Evolutionary conservation across 495 filamentous ascomycete genomes (phyloP), one percentile per base, ranked within the genome.

Genomic region (Aspergillus asperescens): DNA sequence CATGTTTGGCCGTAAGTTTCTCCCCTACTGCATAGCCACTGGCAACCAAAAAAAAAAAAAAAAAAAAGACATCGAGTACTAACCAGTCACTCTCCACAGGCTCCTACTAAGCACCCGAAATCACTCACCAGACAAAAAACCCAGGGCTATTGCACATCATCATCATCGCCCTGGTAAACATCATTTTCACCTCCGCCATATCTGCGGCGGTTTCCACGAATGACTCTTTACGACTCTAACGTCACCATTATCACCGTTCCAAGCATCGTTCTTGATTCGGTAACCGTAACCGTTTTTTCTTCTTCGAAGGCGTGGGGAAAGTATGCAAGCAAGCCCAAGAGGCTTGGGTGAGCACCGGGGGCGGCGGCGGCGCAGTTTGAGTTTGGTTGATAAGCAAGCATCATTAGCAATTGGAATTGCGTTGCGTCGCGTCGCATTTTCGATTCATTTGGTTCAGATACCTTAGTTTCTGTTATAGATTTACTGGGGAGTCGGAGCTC

Each of bases 1-100:
- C 67, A 84, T 93, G 83, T 95, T 93, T 68, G 90, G 90, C 50
- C 78, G 90, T 74, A 66, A 60, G 67, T 61, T 41, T 22, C 35
- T 29, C 13, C 22, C 6, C 19, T 39, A 47, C 32, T n/a, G n/a
- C n/a, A n/a, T n/a, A n/a, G n/a, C n/a, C n/a, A n/a, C n/a, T n/a
- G n/a, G n/a, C n/a, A n/a, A n/a, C n/a, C n/a, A n/a, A n/a, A n/a
- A n/a, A n/a, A n/a, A n/a, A n/a, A n/a, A n/a, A n/a, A n/a, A n/a
- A n/a, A n/a, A n/a, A n/a, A n/a, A n/a, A n/a, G n/a, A n/a, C n/a
- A n/a, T 6, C 25, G 28, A 34, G 35, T 19, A 50, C 43, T 50
- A 52, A 37, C 57, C 52, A 53, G 52, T 45, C 34, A 28, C 24
- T 7, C 24, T 10, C 13, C 29, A 32, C 46, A 70, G 66, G 66